Evolutionary conservation across 202 grass and related monocot species (phyloP).

Genomic region (Cymbopogon flexuosus): DNA sequence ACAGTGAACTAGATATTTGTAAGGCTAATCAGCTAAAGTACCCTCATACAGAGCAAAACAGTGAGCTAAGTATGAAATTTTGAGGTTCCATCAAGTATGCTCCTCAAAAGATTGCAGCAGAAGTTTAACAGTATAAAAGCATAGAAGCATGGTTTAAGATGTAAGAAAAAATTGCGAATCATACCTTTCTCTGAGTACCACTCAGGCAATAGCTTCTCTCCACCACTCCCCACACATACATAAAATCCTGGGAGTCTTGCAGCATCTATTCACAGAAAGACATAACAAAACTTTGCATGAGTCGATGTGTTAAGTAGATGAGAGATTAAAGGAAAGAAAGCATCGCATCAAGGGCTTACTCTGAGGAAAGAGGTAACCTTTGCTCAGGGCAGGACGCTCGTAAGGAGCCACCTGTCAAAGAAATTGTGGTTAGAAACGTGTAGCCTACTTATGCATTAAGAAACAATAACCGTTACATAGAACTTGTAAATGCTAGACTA

Average conservation of each 20-base stretch:
- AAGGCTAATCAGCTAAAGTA: neutral
- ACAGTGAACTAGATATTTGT: neutral
- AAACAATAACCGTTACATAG: neutral
- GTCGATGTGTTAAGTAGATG: neutral
- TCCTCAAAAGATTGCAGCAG: neutral
- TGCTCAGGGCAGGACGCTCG: slow-evolving; percentile 92
- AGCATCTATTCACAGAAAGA: slow-evolving; percentile 47
- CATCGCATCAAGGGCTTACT: slow-evolving; percentile 39
- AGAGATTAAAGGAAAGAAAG: neutral
- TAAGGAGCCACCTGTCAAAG: slow-evolving; percentile 86
- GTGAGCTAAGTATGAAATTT: neutral
- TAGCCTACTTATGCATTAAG: too few relatives aligned
- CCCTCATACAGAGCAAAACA: neutral
- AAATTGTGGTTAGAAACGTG: slow-evolving; percentile 9
- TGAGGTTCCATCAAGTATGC: neutral
- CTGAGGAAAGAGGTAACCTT: slow-evolving; percentile 82
- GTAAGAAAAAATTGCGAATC: neutral
- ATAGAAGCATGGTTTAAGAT: neutral
- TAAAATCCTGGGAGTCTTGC: slow-evolving; percentile 97
- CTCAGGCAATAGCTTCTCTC: slow-evolving; percentile 79
- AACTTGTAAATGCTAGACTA: neutral
- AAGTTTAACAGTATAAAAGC: neutral
- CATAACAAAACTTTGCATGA: slow-evolving; percentile 2
- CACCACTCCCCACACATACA: slow-evolving; percentile 83
- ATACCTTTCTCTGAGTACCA: slow-evolving; percentile 92